Evolutionary conservation across 2,329 filamentous ascomycete genomes (phyloP).

Genomic region (Fusarium udum): DNA sequence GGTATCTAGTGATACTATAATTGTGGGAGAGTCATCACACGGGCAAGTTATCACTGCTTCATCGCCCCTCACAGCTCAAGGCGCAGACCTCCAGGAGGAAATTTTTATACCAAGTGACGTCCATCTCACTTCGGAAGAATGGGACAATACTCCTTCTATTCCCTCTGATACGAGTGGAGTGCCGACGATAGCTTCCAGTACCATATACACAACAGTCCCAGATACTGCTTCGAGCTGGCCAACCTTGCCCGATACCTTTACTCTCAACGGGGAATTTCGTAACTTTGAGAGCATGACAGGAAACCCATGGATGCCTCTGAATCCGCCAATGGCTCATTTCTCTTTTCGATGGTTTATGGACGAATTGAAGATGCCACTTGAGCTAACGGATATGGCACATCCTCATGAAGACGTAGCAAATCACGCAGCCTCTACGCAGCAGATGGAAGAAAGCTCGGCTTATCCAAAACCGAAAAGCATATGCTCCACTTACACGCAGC

Average conservation of each 20-base stretch:
- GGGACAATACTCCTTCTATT: not conserved
- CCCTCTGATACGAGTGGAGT: not conserved
- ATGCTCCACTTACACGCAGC: not conserved
- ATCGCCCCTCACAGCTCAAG: not conserved
- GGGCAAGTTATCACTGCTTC: not conserved
- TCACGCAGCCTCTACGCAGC: rapidly evolving
- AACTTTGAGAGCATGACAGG: rapidly evolving
- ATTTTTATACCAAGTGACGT: rapidly evolving
- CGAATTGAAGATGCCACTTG: not conserved
- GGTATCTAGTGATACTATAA: rapidly evolving
- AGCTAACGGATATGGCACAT: not conserved
- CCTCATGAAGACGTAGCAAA: not conserved
- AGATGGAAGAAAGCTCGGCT: rapidly evolving
- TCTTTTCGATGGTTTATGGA: not conserved
- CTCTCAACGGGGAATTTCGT: rapidly evolving
- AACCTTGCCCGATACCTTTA: not conserved
- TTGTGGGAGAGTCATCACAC: rapidly evolving
- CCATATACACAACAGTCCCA: not conserved
- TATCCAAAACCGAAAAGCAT: rapidly evolving
- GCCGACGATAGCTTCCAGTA: no score
- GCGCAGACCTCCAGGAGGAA: not conserved
- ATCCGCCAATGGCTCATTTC: rapidly evolving
- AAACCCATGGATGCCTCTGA: not conserved
- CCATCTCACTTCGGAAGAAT: rapidly evolving
- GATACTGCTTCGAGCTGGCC: not conserved